Percentiles rank a stretch among this genome's conserved stretches.
These are phyloP conservation scores for Talaromyces adpressus DNA, from an alignment of 495 filamentous ascomycete species.

Conservation along the genomic window DNA sequence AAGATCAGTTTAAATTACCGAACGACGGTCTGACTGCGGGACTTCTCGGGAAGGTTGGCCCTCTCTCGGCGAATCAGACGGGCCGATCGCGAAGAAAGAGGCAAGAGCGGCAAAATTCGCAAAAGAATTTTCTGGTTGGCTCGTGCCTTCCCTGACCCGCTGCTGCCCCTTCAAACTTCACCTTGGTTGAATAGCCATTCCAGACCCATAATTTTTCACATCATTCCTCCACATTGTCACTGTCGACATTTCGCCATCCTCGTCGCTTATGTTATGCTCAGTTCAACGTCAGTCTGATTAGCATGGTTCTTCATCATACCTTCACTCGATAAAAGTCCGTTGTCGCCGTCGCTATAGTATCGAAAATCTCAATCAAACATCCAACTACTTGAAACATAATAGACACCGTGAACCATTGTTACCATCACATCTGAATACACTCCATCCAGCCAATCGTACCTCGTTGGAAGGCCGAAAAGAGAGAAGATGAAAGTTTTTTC, in stretches of 20 bases:
- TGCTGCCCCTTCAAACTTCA: background rate
- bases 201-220: slow-evolving; percentile 1
- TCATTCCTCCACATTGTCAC: background rate
- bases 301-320: background rate
- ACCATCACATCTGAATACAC: background rate
- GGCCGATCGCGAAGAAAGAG: background rate
- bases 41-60: background rate
- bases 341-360: background rate
- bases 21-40: background rate
- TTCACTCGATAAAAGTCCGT: background rate
- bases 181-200: too few relatives aligned
- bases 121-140: background rate
- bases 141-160: slow-evolving; percentile 1
- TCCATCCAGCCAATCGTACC: background rate
- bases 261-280: background rate
- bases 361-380: background rate
- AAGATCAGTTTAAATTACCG: background rate
- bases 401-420: background rate
- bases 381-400: background rate
- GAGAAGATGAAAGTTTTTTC: slow-evolving; percentile 86
- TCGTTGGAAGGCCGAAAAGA: slow-evolving; percentile 5
- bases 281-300: background rate
- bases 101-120: background rate
- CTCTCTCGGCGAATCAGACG: background rate
- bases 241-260: background rate